phyloP scores from a whole-genome alignment of 208 protist species.

The Entamoeba invadens region DNA sequence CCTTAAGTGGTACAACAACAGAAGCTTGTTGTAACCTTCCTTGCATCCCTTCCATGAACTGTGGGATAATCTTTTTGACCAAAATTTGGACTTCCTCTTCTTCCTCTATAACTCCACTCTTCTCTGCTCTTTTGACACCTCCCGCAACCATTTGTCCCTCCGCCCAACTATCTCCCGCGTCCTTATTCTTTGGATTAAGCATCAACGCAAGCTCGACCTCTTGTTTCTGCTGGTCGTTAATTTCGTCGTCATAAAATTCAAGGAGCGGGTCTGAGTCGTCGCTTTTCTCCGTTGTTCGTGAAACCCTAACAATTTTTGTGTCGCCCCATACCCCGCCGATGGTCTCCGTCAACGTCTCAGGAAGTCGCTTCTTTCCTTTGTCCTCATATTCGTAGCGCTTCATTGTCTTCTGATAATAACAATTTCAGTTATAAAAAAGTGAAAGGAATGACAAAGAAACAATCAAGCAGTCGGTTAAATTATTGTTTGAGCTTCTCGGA shows the following conservation, averaged over 20 bases:
- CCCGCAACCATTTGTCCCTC: neutral
- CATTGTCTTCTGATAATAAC: too few species aligned
- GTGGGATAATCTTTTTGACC: conserved; percentile 56
- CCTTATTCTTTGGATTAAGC: neutral
- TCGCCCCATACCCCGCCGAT: neutral
- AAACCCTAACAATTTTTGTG: neutral
- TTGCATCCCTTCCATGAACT: conserved; percentile 60
- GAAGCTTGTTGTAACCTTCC: conserved; percentile 44
- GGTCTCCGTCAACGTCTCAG: neutral
- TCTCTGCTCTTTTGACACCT: neutral
- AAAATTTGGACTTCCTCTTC: conserved; percentile 18
- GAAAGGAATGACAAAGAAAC: too few species aligned
- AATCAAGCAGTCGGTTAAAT: neutral
- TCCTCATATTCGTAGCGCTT: too few species aligned
- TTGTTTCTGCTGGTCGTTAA: neutral
- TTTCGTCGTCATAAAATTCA: neutral
- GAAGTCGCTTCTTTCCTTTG: neutral
- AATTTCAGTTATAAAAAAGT: too few species aligned
- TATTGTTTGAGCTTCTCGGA: neutral
- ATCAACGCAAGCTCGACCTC: neutral
- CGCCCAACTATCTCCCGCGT: neutral
- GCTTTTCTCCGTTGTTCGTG: neutral
- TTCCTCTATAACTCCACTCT: neutral
- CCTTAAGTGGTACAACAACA: conserved; percentile 47
- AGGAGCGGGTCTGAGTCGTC: neutral